Evolutionary conservation across 2,329 filamentous ascomycete species (phyloP), one percentile per base, ranked within the genome.

Genomic region (Xylaria sp.): DNA sequence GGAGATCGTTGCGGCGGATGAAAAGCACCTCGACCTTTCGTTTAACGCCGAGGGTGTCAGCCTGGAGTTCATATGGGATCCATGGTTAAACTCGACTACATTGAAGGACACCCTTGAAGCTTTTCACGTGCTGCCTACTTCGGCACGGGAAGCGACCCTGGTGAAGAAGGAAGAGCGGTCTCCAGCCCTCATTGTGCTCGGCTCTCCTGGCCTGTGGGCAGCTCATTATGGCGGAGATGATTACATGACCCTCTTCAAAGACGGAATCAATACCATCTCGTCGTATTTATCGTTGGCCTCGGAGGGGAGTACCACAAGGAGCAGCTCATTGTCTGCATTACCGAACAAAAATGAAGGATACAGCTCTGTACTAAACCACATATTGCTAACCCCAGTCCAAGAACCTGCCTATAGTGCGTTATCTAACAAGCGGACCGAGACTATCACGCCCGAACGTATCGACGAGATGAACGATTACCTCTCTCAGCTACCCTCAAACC

Each of bases 41-140:
- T 82, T 85, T 62, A 75, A 77, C 5, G 79, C 80, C 1, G 78
- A 79, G 15, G 81, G 80, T n/a, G 79, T 86, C 2, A 80, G 74
- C 31, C 71, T 90, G 29, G 79, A 85, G 53, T 89, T 89, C 68
- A 75, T 89, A 11, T 90, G 87, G 87, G 88, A 91, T 75, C 88
- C 89, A 0, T 89, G 81, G 77, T 79, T 90, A 27, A 86, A 90
- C 74, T 81, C 83, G 31, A 81, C 83, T 0, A 71, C 72, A 9
- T 72, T 85, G 31, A 73, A 79, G 27, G 72, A 77, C 15, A 80
- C 84, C 54, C 71, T 88, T 47, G 72, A 75, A 31, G 72, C 73
- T 1, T 84, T 81, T 68, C 75, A 72, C 33, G 49, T 53, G 67
- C 68, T 57, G 55, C 69, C 20, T 29, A 66, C 47, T 39, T 68